Evolutionary conservation across 257 asterid genomes (phyloP).

Genomic region (Solanum lycopersicoides): DNA sequence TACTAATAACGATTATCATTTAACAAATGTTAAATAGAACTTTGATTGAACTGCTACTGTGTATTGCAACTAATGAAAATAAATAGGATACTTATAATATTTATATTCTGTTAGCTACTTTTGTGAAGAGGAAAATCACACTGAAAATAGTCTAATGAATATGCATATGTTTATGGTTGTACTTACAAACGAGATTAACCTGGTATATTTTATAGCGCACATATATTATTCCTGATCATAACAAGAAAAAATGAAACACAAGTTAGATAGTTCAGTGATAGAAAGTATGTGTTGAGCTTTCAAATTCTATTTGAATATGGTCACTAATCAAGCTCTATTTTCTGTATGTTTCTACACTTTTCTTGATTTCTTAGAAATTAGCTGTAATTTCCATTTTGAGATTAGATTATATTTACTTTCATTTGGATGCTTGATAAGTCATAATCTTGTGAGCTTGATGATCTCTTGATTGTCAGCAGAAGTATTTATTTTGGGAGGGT

Average conservation of each 20-base stretch:
- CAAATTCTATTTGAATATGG: not conserved
- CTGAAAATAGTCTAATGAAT: too few species aligned
- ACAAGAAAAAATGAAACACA: not conserved
- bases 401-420: slow-evolving; percentile 1
- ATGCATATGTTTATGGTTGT: too few species aligned
- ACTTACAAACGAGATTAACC: not conserved
- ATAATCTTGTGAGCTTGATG: not conserved
- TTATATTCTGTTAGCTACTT: too few species aligned
- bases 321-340: not conserved
- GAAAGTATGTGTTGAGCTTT: not conserved
- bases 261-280: not conserved
- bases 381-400: slow-evolving; percentile 13
- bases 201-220: not conserved
- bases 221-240: not conserved
- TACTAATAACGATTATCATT: too few species aligned
- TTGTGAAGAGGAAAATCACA: too few species aligned
- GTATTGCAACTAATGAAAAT: too few species aligned
- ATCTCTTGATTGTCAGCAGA: slow-evolving; percentile 10
- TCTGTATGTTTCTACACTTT: slow-evolving; percentile 54
- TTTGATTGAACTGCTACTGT: too few species aligned
- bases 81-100: too few species aligned
- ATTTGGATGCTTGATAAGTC: slow-evolving; percentile 1
- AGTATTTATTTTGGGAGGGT: not conserved
- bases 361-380: slow-evolving; percentile 50
- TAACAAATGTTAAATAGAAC: too few species aligned